Evolutionary conservation across 2,329 filamentous ascomycete genomes (phyloP), one percentile per base, ranked within the genome.

Genomic region (Botrytis galanthina): DNA sequence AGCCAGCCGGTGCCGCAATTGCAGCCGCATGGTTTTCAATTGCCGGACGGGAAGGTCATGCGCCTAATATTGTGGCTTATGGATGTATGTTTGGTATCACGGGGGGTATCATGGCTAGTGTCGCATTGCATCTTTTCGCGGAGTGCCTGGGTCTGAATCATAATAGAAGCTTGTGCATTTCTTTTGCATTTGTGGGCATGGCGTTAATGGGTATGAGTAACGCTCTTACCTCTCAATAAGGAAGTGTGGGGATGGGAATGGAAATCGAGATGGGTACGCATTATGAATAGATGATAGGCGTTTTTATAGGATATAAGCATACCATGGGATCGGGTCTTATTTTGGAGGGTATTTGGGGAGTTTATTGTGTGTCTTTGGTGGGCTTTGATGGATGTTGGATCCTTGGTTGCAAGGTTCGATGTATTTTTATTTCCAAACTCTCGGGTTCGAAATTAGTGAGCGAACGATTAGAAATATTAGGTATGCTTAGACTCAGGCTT

Each of bases 71-170:
- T n/a, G 85, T 86, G n/a, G 86, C 86, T 0, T 95, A 96, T 79
- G 93, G 91, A 0, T 88, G 88, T 70, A 91, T 98, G 83, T 99
- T 99, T 84, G 95, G 94, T 10, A 85, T 91, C 16, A 98, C 95
- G 0, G 91, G 94, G 0, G 96, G 96, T 1, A 97, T 99, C 78
- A 98, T 99, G 96, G 91, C 94, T 42, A 96, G 92, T 78, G 96
- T 99, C 44, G 94, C 92, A 4, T 83, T 99, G 80, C 93, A 97
- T 83, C 85, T 99, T 10, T 95, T 98, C 80, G 91, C 92, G 5
- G 95, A 99, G 84, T 92, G 92, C 77, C 82, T 97, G 80, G 92
- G 91, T 73, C 83, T 98, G 80, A 95, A 93, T 77, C 94, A 97
- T 83, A 91, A 91, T 79, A 87, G 91, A 75, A 90, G 91, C 75